Base-by-base conservation (phyloP, 2,329 filamentous ascomycete species). In the Aspergillus vadensis region DNA sequence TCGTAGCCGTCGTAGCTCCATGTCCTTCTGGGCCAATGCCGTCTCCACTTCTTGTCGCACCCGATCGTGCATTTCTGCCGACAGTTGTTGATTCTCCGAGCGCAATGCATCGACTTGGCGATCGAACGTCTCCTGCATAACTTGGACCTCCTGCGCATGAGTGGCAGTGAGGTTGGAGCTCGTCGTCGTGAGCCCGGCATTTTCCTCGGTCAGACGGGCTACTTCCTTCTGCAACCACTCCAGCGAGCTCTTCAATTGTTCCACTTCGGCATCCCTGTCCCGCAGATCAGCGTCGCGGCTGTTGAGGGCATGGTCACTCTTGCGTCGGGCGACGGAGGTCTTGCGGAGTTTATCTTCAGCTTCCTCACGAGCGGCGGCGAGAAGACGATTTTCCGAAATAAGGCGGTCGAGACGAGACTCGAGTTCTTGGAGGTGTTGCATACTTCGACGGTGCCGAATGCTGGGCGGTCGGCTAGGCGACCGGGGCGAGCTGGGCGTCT, bases 371-470 rank as follows among this genome's bases (percentile, higher is more conserved):
- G 91, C 89, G 52, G 93, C 89, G 68, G 86, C 83, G 27, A 99
- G 86, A 63, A 87, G 81, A 59, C 89, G 88, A 73, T 98, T 98
- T 75, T 99, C 94, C 21, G 89, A 87, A 43, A 90, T 82, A 65
- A 99, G 83, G 76, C 94, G 89, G 69, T 97, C 92, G 69, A 99
- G 85, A 71, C 86, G 87, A 62, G 86, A 83, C 81, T 98, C 92
- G 73, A 99, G 88, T 71, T 99, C 94, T 73, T 85, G 80, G 63
- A 98, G 88, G 57, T 94, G 88, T 80, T 98, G 94, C 88, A 98
- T 94, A 83, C 94, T 98, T 79, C 97, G 95, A 74, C 94, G 91
- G 74, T 94, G 93, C 70, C 94, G 93, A 86, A 99, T 91, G 82
- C 92, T 97, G 73, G 93, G 92, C 70, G 95, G 93, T 78, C 94